Conservation (phyloP, 768 basidiomycete genomes). For the Suillus discolor region DNA sequence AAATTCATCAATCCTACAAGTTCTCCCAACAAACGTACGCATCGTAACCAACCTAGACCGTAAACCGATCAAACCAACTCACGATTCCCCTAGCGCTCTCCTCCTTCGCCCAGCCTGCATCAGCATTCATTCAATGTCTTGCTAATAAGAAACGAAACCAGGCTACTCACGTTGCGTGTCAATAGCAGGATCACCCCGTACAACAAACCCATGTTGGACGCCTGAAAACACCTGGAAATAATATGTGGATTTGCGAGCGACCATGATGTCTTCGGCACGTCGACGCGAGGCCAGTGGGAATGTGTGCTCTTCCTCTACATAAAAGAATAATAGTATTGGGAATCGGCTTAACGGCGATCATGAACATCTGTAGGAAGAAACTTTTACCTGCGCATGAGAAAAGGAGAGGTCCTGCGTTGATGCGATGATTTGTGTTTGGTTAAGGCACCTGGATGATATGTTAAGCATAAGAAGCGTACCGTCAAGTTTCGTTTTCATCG, state of each 20-base stretch:
- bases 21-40: not conserved
- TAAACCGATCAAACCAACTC: conserved; percentile 51
- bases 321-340: not conserved
- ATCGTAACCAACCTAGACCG: not conserved
- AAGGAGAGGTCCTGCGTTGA: conserved; percentile 19
- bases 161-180: conserved; percentile 22
- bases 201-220: conserved; percentile 31
- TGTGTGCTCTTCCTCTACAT: conserved; percentile 50
- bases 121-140: not conserved
- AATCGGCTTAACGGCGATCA: not conserved
- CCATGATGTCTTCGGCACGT: conserved; percentile 57
- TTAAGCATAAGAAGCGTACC: conserved; percentile 33
- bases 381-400: conserved; percentile 26
- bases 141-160: not conserved
- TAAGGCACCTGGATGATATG: not conserved
- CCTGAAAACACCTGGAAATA: conserved; percentile 57
- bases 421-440: not conserved
- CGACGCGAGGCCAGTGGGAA: conserved; percentile 53
- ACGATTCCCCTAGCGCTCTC: conserved; percentile 51
- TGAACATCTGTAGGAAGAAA: not conserved
- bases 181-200: conserved; percentile 18
- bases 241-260: conserved; percentile 49
- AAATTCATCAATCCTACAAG: too few species aligned
- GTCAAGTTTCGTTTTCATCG: conserved; percentile 47
- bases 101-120: conserved; percentile 59